phyloP scores from a whole-genome alignment of 164 flowering plant genomes.

The Chloranthus sessilifolius region DNA sequence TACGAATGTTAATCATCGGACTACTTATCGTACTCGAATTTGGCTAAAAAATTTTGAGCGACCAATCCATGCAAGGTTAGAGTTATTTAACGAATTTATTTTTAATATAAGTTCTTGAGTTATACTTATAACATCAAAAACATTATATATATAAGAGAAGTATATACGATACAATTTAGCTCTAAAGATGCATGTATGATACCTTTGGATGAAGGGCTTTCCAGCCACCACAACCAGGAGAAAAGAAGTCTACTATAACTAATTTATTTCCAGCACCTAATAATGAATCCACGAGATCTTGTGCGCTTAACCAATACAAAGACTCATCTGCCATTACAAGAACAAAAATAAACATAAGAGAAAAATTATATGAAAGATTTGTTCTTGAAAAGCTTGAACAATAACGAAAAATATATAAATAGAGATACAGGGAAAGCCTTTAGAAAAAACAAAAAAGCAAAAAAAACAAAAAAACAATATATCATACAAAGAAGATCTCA shows the following conservation, averaged over 20 bases:
- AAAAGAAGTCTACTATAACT: constrained; percentile 73
- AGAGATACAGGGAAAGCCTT: background rate
- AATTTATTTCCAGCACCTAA: constrained; percentile 59
- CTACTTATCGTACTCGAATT: no score
- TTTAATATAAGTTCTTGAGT: no score
- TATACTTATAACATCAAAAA: no score
- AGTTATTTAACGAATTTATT: no score
- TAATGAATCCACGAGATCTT: constrained; percentile 66
- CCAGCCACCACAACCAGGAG: constrained; percentile 93
- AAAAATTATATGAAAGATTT: background rate
- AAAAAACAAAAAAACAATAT: background rate
- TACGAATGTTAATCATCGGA: no score
- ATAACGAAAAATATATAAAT: background rate
- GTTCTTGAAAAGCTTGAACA: background rate
- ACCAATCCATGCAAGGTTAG: no score
- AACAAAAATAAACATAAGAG: background rate
- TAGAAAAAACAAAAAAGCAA: background rate
- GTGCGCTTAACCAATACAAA: constrained; percentile 52
- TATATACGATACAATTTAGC: no score
- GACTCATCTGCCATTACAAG: constrained; percentile 27
- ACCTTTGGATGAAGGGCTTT: constrained; percentile 96
- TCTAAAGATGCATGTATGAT: background rate
- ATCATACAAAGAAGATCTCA: no score
- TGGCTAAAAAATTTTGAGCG: no score
- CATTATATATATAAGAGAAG: no score